These are phyloP conservation scores for Ambrosia artemisiifolia DNA, from an alignment of 129 eudicot genomes.

Conservation along the genomic window DNA sequence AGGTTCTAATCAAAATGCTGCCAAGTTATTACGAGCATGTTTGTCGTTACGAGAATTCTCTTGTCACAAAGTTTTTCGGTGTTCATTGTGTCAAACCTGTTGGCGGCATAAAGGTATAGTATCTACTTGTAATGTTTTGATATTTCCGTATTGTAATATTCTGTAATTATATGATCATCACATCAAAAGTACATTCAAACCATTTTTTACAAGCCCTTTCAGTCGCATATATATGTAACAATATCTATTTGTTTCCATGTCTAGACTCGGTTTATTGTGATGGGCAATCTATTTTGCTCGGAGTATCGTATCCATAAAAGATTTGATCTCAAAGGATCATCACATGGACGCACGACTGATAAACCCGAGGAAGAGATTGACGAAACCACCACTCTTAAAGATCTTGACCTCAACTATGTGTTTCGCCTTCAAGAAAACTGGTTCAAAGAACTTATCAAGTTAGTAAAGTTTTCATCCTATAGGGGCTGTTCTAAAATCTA, in stretches of 20 bases:
- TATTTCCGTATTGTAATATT: too few relatives aligned
- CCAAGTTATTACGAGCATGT: conserved; percentile 85
- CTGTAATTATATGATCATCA: too few relatives aligned
- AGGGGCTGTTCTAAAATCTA: neutral
- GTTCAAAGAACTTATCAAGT: conserved; percentile 91
- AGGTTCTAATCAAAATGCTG: conserved; percentile 95
- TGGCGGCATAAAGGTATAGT: neutral
- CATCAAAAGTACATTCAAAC: too few relatives aligned
- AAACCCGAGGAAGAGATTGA: conserved; percentile 88
- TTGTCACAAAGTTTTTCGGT: conserved; percentile 60
- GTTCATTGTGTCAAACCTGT: neutral
- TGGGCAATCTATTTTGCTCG: conserved; percentile 97
- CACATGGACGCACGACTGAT: conserved; percentile 82
- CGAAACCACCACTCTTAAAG: conserved; percentile 97
- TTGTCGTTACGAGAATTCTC: conserved; percentile 74
- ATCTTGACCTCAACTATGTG: conserved; percentile 86
- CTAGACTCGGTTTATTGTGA: conserved; percentile 89
- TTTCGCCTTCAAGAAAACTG: conserved; percentile 73
- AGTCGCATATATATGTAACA: neutral
- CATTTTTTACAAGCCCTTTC: neutral
- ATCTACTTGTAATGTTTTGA: neutral
- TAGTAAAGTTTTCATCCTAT: conserved; percentile 20
- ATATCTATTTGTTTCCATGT: neutral
- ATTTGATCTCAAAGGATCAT: conserved; percentile 95
- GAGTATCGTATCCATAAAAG: conserved; percentile 93